Conservation (phyloP, 2,329 filamentous ascomycete species). For the Xylariaceae sp. region DNA sequence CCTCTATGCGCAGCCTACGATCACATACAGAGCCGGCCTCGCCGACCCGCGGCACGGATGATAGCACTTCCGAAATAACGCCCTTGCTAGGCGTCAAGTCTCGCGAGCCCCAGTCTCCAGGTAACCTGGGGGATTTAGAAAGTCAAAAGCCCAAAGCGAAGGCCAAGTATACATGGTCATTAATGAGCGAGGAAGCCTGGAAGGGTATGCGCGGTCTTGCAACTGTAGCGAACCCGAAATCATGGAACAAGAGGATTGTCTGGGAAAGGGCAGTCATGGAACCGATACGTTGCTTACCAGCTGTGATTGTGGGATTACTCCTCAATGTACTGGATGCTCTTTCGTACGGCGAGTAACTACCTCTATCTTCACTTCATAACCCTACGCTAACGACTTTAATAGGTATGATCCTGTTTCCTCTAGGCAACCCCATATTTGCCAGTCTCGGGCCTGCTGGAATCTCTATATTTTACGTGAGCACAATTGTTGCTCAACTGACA, state of each 20-base stretch:
- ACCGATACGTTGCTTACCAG: conserved; percentile 76
- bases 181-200: conserved; percentile 33
- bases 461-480: conserved; percentile 98
- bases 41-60: neutral
- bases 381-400: conserved; percentile 17
- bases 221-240: conserved; percentile 64
- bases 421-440: conserved; percentile 85
- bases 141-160: conserved; percentile 50
- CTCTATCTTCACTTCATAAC: neutral
- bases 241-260: conserved; percentile 72
- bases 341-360: conserved; percentile 71
- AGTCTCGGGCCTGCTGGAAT: conserved; percentile 90
- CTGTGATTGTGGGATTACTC: conserved; percentile 85
- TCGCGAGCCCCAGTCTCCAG: conserved; percentile 38
- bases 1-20: conserved; percentile 14
- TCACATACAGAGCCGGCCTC: conserved; percentile 8
- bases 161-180: conserved; percentile 30
- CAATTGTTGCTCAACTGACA: conserved; percentile 88
- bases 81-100: conserved; percentile 51
- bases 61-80: conserved; percentile 48
- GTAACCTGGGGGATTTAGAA: conserved; percentile 53
- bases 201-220: conserved; percentile 33
- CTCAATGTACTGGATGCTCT: conserved; percentile 94
- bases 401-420: conserved; percentile 93
- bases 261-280: conserved; percentile 68